These are phyloP conservation scores for Lachancea quebecensis DNA, from an alignment of 805 yeast species.

Conservation along the genomic window DNA sequence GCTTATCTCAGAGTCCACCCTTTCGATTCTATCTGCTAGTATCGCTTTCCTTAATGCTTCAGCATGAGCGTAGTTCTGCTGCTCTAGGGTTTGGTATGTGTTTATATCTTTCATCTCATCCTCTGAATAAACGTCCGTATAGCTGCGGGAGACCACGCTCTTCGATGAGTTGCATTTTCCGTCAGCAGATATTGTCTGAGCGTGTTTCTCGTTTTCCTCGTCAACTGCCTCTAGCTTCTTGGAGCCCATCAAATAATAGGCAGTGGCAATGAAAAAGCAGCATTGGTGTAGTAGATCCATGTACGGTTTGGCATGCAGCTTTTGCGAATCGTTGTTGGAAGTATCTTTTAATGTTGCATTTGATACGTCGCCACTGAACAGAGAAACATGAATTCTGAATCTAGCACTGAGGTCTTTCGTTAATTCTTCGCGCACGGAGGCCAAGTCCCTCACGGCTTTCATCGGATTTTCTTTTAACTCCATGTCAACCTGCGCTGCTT, in stretches of 20 bases:
- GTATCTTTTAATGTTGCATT: not conserved
- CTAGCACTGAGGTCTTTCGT: constrained; percentile 18
- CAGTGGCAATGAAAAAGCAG: constrained; percentile 62
- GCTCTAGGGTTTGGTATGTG: constrained; percentile 42
- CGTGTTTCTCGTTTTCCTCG: constrained; percentile 25
- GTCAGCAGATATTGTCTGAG: not conserved
- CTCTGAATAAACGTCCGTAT: constrained; percentile 17
- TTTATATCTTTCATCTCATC: constrained; percentile 26
- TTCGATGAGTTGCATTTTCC: constrained; percentile 3
- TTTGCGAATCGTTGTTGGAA: constrained; percentile 1
- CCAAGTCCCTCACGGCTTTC: constrained; percentile 44
- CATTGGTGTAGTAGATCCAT: constrained; percentile 63
- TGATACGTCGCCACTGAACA: not conserved
- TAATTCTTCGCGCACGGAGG: constrained; percentile 33
- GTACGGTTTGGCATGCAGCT: constrained; percentile 17
- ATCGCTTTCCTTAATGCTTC: constrained; percentile 51
- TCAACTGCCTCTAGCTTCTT: constrained; percentile 22
- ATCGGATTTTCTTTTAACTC: constrained; percentile 52
- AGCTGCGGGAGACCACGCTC: constrained; percentile 3
- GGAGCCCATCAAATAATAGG: constrained; percentile 27
- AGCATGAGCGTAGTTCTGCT: constrained; percentile 50
- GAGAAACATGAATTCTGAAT: constrained; percentile 6
- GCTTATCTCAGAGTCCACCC: constrained; percentile 19
- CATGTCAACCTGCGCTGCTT: constrained; percentile 54
- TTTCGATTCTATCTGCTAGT: constrained; percentile 35